These are phyloP conservation scores for Nothopassalora personata DNA, from an alignment of 2,329 filamentous ascomycete species.

Conservation along the genomic window DNA sequence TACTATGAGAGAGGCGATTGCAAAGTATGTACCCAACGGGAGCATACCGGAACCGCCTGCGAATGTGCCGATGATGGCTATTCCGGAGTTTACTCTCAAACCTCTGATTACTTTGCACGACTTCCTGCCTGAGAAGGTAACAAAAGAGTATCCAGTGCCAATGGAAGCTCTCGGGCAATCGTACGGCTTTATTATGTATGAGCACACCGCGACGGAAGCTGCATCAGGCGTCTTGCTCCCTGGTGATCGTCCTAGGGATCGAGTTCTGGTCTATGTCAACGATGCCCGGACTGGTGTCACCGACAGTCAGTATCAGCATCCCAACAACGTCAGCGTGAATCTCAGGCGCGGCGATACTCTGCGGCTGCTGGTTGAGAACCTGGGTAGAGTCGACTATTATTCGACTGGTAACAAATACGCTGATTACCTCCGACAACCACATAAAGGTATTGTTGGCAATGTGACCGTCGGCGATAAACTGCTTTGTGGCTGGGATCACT, in stretches of 20 bases:
- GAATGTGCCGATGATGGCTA: constrained; percentile 31
- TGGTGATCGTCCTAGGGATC: constrained; percentile 44
- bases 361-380: constrained; percentile 46
- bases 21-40: constrained; percentile 29
- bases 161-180: constrained; percentile 9
- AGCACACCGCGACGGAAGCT: constrained; percentile 2
- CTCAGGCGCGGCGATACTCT: constrained; percentile 40
- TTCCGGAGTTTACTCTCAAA: constrained; percentile 37
- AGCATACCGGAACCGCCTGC: constrained; percentile 37
- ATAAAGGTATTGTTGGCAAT: constrained; percentile 43
- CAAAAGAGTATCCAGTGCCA: neutral
- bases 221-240: constrained; percentile 29
- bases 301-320: constrained; percentile 42
- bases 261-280: constrained; percentile 48
- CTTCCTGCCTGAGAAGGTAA: neutral
- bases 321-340: constrained; percentile 35
- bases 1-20: constrained; percentile 38
- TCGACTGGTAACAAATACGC: constrained; percentile 31
- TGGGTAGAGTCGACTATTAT: constrained; percentile 48
- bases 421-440: constrained; percentile 35
- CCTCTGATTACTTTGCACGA: constrained; percentile 25
- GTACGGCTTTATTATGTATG: constrained; percentile 10
- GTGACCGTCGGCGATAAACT: constrained; percentile 37
- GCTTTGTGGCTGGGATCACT: constrained; percentile 39
- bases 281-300: constrained; percentile 40